These are phyloP conservation scores for Xylariaceae sp. DNA, from an alignment of 2,329 filamentous ascomycete species.

Conservation along the genomic window DNA sequence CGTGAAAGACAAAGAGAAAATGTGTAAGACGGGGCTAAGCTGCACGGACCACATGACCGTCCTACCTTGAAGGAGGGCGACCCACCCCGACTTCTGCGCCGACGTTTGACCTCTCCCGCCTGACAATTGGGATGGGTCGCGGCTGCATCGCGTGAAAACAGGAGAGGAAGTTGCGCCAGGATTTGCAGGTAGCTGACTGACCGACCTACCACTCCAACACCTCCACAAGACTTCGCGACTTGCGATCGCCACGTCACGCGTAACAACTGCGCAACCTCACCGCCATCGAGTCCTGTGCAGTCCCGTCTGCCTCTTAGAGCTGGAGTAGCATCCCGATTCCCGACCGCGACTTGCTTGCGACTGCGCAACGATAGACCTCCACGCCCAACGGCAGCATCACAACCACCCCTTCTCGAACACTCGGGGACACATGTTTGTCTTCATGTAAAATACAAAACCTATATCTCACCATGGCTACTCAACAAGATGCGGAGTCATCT, in stretches of 20 bases:
- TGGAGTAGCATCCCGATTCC: slow-evolving; percentile 5
- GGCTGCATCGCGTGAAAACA: slow-evolving; percentile 17
- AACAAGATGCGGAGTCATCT: slow-evolving; percentile 27
- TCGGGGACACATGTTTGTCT: too few relatives aligned
- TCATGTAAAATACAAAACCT: too few relatives aligned
- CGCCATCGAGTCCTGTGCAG: background rate
- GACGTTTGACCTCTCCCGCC: background rate
- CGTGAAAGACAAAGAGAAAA: too few relatives aligned
- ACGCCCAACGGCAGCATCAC: too few relatives aligned
- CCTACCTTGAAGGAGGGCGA: too few relatives aligned
- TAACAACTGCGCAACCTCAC: too few relatives aligned
- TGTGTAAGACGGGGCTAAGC: too few relatives aligned
- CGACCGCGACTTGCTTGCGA: slow-evolving; percentile 8
- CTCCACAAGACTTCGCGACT: background rate
- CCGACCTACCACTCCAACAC: slow-evolving; percentile 1
- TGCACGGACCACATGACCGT: too few relatives aligned
- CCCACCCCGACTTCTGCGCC: too few relatives aligned
- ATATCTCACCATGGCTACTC: slow-evolving; percentile 25
- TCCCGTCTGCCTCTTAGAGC: background rate
- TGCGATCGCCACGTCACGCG: background rate
- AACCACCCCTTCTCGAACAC: too few relatives aligned
- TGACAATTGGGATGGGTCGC: slow-evolving; percentile 9
- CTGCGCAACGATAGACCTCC: slow-evolving; percentile 2
- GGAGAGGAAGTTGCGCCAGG: slow-evolving; percentile 9
- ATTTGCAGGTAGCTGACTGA: background rate